Evolutionary conservation across 345 rosid species (phyloP).

Genomic region (Toxicodendron radicans): DNA sequence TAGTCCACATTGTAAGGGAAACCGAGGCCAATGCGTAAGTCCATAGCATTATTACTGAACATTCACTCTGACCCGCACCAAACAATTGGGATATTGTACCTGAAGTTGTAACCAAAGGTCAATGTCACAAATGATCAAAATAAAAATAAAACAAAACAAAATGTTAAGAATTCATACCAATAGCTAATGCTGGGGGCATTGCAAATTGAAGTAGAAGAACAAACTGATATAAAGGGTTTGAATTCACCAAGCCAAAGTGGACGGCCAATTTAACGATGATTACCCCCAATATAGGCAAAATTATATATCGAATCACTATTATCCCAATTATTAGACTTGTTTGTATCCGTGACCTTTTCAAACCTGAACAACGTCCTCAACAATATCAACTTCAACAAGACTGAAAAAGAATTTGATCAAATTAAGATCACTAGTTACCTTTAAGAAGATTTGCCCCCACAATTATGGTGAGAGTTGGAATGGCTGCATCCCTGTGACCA

Average conservation of each 20-base stretch:
- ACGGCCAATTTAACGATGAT: constrained; percentile 34
- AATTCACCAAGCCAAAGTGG: constrained; percentile 31
- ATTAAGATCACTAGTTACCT: constrained; percentile 14
- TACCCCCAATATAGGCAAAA: constrained; percentile 39
- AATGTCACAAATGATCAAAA: background rate
- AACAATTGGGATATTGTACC: constrained; percentile 48
- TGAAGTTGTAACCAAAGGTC: constrained; percentile 2
- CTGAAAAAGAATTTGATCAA: background rate
- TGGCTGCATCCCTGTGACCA: constrained; percentile 40
- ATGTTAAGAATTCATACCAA: constrained; percentile 25
- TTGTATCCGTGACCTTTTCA: constrained; percentile 37
- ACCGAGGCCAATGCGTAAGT: constrained; percentile 38
- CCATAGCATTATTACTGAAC: constrained; percentile 44
- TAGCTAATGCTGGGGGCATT: constrained; percentile 51
- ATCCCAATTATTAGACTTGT: constrained; percentile 33
- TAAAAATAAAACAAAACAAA: background rate
- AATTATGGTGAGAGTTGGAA: constrained; percentile 40
- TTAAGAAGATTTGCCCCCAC: constrained; percentile 53
- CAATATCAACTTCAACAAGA: background rate
- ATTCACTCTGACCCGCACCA: constrained; percentile 41
- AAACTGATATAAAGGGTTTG: constrained; percentile 46
- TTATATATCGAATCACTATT: constrained; percentile 32
- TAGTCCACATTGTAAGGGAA: constrained; percentile 45
- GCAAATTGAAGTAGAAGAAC: constrained; percentile 57
- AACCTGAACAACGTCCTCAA: constrained; percentile 31